These are phyloP conservation scores for Russula olivacea DNA, from an alignment of 768 basidiomycete genomes.

Conservation along the genomic window DNA sequence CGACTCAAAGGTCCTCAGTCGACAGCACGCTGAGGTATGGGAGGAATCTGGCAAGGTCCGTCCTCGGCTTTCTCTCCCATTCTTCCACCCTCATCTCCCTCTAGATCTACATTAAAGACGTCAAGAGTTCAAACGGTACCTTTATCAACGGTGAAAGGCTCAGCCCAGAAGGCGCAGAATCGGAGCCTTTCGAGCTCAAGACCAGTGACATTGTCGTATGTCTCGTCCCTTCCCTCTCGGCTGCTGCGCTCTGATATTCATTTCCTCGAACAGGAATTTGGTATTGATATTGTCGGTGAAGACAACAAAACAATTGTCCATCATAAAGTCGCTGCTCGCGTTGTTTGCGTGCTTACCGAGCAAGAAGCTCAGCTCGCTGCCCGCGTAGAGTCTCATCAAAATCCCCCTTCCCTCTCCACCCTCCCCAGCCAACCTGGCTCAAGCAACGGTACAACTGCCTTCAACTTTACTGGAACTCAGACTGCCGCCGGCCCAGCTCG, in stretches of 20 bases:
- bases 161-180: conserved; percentile 83
- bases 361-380: conserved; percentile 77
- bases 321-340: conserved; percentile 96
- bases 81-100: conserved; percentile 21
- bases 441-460: conserved; percentile 37
- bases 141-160: conserved; percentile 96
- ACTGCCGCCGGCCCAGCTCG: conserved; percentile 37
- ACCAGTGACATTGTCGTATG: conserved; percentile 93
- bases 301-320: conserved; percentile 98
- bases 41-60: conserved; percentile 80
- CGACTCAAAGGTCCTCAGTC: conserved; percentile 89
- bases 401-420: conserved; percentile 30
- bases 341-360: conserved; percentile 80
- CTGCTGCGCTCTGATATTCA: conserved; percentile 11
- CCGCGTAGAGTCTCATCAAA: conserved; percentile 62
- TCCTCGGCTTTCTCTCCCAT: conserved; percentile 18
- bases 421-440: conserved; percentile 36
- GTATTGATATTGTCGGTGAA: conserved; percentile 97
- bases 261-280: conserved; percentile 70
- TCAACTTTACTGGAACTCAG: conserved; percentile 40
- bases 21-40: conserved; percentile 99
- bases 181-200: conserved; percentile 89
- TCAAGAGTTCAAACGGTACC: conserved; percentile 96
- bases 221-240: conserved; percentile 17
- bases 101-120: conserved; percentile 96